Evolutionary conservation across 768 basidiomycete species (phyloP), one percentile per base, ranked within the genome.

Genomic region (Agaricus bisporus): DNA sequence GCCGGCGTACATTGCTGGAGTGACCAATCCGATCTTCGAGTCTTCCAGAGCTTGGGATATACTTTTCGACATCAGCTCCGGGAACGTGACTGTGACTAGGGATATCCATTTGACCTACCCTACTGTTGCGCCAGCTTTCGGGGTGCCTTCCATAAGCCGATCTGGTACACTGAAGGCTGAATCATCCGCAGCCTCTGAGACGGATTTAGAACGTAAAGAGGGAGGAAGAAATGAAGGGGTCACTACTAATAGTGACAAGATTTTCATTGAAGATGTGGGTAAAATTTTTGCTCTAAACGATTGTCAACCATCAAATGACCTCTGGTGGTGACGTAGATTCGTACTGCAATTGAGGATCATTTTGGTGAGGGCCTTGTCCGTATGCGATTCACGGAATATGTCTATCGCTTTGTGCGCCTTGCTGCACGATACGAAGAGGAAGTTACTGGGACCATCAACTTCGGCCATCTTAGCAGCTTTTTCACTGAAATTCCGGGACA

Each of bases 21-120:
- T 98, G 2, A 95, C 91, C 1, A 99, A 99, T 62, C 97, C 95
- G 2, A 93, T 98, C 43, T 98, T 98, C 68, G 92, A 95, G 62
- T 75, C 86, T 1, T 80, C 87, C 0, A 82, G 85, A 0, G 78
- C 81, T 11, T 99, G 97, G 97, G 97, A 99, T 67, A 73, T 99
- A 7, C 74, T 98, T 38, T 89, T 95, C 66, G 93, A 98, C 64
- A 84, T 98, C 57, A 87, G 91, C 45, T 82, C 84, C 0, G 91
- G 91, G 9, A 84, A 82, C 36, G 90, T 99, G 54, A 85, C 85
- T 2, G 86, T 98, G 12, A 85, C 90, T 37, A 95, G 86, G 66
- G 90, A 98, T 58, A 88, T 98, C 39, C 79, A 81, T 58, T 60
- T 65, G 8, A 80, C 73, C 11, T 80, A 76, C 61, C 82, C 85